Percentiles rank a stretch among this genome's conserved stretches.
These are phyloP conservation scores for Hexamita inflata DNA, from an alignment of 208 protist genomes.

Conservation along the genomic window DNA sequence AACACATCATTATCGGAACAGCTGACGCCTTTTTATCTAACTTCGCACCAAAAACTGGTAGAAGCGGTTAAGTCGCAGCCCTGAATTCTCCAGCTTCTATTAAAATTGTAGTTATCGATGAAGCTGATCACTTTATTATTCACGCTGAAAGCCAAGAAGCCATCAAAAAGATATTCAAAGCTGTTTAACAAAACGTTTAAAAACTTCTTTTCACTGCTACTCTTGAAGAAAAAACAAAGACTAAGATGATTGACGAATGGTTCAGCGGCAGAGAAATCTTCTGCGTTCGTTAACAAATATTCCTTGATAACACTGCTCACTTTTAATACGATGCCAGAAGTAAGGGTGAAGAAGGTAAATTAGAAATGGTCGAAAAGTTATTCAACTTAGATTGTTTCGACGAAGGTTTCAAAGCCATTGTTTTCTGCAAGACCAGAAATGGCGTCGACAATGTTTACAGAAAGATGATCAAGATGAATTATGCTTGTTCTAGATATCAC, in stretches of 20 bases:
- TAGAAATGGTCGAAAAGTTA: neutral
- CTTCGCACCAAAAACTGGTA: neutral
- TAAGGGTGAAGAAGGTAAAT: neutral
- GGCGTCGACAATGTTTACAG: neutral
- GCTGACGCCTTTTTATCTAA: neutral
- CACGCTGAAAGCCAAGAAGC: neutral
- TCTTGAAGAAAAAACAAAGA: neutral
- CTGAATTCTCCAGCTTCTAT: neutral
- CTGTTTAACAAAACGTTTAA: neutral
- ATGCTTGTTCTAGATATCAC: neutral
- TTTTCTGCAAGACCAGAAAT: conserved; percentile 10
- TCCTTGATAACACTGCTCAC: neutral
- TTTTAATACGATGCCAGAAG: neutral
- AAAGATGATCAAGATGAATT: neutral
- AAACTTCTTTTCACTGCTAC: conserved; percentile 7
- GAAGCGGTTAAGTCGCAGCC: neutral
- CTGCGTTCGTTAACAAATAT: neutral
- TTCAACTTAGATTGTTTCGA: neutral
- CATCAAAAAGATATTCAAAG: neutral
- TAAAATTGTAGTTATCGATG: neutral
- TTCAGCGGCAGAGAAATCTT: neutral
- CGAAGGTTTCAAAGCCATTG: neutral
- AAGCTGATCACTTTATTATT: conserved; percentile 1
- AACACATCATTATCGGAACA: neutral
- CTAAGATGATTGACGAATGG: neutral